A percentile compares a stretch with the other conserved stretches of the same genome.
phyloP scores from a whole-genome alignment of 2,329 filamentous ascomycete species.

The Colletotrichum trifolii region DNA sequence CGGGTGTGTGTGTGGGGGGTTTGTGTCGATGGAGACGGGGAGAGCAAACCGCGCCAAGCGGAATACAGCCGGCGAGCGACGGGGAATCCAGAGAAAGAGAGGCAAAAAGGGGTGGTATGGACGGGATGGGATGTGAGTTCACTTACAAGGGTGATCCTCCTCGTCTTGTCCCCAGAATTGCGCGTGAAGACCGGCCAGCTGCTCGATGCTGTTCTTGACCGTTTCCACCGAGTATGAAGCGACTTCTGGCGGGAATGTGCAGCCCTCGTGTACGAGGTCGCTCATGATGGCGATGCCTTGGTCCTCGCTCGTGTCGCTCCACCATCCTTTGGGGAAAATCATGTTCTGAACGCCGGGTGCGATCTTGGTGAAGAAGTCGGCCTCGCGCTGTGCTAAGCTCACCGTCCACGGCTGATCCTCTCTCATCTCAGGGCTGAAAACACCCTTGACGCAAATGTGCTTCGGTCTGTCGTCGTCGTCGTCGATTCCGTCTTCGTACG shows the following conservation, averaged over 20 bases:
- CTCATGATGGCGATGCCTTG: conserved; percentile 53
- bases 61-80: not conserved
- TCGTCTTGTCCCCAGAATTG: conserved; percentile 48
- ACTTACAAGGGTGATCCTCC: conserved; percentile 43
- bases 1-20: too few species aligned
- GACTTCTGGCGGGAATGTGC: conserved; percentile 48
- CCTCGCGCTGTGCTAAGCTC: conserved; percentile 47
- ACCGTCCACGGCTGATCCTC: conserved; percentile 46
- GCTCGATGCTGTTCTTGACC: conserved; percentile 49
- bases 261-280: conserved; percentile 45
- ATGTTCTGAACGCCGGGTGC: conserved; percentile 41
- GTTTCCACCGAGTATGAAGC: conserved; percentile 44
- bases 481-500: conserved; percentile 41
- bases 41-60: not conserved
- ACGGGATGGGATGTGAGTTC: not conserved
- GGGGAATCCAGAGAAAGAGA: not conserved
- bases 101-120: too few species aligned
- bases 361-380: conserved; percentile 50
- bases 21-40: not conserved
- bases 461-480: conserved; percentile 30
- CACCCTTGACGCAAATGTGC: conserved; percentile 51
- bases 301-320: conserved; percentile 46
- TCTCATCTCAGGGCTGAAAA: conserved; percentile 50
- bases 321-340: conserved; percentile 50
- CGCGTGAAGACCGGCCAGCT: conserved; percentile 54